Base-by-base conservation (phyloP, 208 protist genomes). In the Wallacemonas sp. region DNA sequence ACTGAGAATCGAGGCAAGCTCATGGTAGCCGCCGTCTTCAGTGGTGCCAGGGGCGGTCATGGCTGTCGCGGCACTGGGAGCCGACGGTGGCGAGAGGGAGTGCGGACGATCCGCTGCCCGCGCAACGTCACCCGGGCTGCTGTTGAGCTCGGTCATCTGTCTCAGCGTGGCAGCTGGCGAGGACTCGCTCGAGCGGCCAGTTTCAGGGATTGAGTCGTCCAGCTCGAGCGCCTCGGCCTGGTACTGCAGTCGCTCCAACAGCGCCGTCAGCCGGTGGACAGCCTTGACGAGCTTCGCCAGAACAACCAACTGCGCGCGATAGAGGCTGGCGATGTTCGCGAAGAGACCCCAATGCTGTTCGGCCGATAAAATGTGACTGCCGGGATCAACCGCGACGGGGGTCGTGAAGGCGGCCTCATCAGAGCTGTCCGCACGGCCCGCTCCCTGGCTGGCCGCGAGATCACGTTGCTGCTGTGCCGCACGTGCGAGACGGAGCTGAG, bases 261-360 rank as follows among this genome's bases (percentile, higher is more conserved):
- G 47, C n/a, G 36, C 27, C 9, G 61, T 72, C 23, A 78, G 65
- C 1, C 73, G 54, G 44, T 47, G 52, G 11, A 90, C 32, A 36
- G 74, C 56, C 9, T 36, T 54, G 26, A 81, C 77, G 3, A 95
- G 72, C 33, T 78, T 61, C 30, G 69, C 56, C 56, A 92, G 66
- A 49, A 95, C 41, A 29, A 43, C 32, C 21, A 68, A 12, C 36
- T 95, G 85, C 24, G 78, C 65, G 54, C 26, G 56, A 56, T 83
- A 75, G 32, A 95, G 62, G 3, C 80, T 80, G 16, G 72, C 44
- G 9, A 92, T 70, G 61, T 95, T 95, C 4, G 83, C 78, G 67
- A 95, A 95, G 21, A 92, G 65, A 21, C 79, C 72, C 78, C 86
- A 85, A 54, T 88, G 74, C 64, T 90, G 83, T 2, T 65, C 56